Base-by-base conservation (phyloP, 140 eudicot species). In the Oenanthe javanica region DNA sequence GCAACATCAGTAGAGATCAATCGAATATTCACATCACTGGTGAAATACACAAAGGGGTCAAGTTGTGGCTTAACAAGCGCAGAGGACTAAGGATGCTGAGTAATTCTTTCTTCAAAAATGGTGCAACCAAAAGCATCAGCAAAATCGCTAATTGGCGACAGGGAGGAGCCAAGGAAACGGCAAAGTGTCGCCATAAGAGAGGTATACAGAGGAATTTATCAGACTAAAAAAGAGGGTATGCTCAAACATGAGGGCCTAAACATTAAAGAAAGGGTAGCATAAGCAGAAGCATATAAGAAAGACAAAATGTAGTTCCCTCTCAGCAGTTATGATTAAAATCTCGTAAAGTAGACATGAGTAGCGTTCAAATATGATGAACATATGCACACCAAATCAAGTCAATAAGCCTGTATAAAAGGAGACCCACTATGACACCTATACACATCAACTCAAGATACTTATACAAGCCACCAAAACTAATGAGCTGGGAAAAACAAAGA, bases 181-280 rank as follows among this genome's bases (percentile, higher is more conserved):
- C n/a, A n/a, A 72, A 64, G 40, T 47, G 9, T 11, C 23, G 45
- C 31, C 72, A 5, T 18, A 31, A 81, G 74, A 31, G 46, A 52
- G 55, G 69, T 36, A 75, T 80, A 83, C 70, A 72, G 80, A 67
- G 84, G 79, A 54, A 84, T 72, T 40, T 8, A 38, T 3, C 40
- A 48, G 75, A 79, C 82, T 9, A 48, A 76, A 76, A 82, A 78
- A 27, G 76, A 80, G 82, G 77, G 70, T 4, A 73, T 54, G 19
- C 66, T 16, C 66, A 69, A 64, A 57, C 21, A 59, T 13, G 80
- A 75, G 45, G 16, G 15, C 7, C 77, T 51, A 21, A 80, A 72
- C 77, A 82, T 86, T 14, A 63, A 77, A 57, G 76, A 77, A 61
- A 86, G 84, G 25, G 81, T 59, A 19, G 75, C 77, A 42, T 81